A percentile compares a stretch with the other conserved stretches of the same genome.
Evolutionary conservation across 176 grass and related monocot species (phyloP).

Genomic region (Carex cristatella): DNA sequence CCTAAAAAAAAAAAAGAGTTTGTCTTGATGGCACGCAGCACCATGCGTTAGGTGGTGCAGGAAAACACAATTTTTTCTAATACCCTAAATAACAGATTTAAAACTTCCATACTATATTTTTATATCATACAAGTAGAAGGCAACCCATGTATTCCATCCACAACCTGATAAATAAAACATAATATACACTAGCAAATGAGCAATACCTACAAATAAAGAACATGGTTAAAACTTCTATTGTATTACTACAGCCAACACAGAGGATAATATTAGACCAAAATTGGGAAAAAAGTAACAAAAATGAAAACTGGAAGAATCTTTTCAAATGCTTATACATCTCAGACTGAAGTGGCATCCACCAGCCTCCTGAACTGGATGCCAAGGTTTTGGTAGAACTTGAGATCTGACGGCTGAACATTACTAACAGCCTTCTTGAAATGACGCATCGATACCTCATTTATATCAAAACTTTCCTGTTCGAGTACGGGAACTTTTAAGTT

Average conservation of each 20-base stretch:
- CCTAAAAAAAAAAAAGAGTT: no score
- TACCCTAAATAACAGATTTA: not conserved
- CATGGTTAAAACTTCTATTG: not conserved
- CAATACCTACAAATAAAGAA: not conserved
- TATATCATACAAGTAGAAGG: not conserved
- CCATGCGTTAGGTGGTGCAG: not conserved
- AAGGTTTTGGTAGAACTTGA: conserved; percentile 65
- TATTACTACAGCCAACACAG: not conserved
- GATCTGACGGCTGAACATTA: conserved; percentile 49
- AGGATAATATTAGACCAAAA: not conserved
- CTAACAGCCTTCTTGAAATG: conserved; percentile 58
- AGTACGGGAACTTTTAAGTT: conserved; percentile 7
- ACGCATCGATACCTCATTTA: conserved; percentile 34
- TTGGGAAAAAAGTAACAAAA: not conserved
- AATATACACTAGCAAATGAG: not conserved
- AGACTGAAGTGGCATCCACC: conserved; percentile 13
- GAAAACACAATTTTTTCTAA: not conserved
- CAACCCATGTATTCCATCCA: not conserved
- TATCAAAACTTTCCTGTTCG: conserved; percentile 49
- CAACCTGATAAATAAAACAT: not conserved
- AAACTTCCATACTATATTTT: not conserved
- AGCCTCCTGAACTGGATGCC: conserved; percentile 51
- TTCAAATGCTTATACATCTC: conserved; percentile 1
- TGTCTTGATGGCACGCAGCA: not conserved
- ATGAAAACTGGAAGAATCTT: not conserved